Percentiles rank a stretch among this genome's conserved stretches.
These are phyloP conservation scores for Leucosporidium yakuticum DNA, from an alignment of 768 basidiomycete genomes.

Conservation along the genomic window DNA sequence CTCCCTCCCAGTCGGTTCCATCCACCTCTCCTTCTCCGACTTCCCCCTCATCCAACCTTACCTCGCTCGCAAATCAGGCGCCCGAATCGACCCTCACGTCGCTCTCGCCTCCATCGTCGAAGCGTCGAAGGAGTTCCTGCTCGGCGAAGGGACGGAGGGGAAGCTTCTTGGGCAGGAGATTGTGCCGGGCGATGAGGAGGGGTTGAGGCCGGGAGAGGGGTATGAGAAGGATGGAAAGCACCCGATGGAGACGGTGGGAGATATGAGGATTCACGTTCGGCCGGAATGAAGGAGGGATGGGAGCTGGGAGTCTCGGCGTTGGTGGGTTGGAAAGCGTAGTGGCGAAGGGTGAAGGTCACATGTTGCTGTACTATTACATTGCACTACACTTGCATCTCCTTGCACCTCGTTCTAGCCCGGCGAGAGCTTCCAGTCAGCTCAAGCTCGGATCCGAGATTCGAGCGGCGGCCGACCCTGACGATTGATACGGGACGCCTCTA, in stretches of 20 bases:
- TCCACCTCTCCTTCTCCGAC: conserved; percentile 38
- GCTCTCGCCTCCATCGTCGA: conserved; percentile 1
- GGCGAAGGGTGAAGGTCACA: too few relatives aligned
- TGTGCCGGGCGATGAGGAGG: conserved; percentile 4
- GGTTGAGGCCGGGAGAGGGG: conserved; percentile 3
- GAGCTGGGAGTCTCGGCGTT: too few relatives aligned
- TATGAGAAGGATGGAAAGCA: neutral
- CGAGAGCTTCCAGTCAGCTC: too few relatives aligned
- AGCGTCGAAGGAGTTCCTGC: conserved; percentile 13
- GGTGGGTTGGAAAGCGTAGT: too few relatives aligned
- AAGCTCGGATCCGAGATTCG: too few relatives aligned
- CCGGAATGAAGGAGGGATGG: neutral
- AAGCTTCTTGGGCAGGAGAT: neutral
- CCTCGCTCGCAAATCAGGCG: conserved; percentile 6
- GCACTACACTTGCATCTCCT: too few relatives aligned
- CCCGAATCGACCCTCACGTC: neutral
- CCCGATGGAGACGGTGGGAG: conserved; percentile 1
- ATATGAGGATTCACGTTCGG: conserved; percentile 12
- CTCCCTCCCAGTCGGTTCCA: conserved; percentile 26
- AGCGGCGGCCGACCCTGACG: too few relatives aligned
- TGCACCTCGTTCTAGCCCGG: too few relatives aligned
- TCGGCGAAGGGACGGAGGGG: neutral
- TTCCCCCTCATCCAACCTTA: conserved; percentile 29
- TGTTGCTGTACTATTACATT: too few relatives aligned
- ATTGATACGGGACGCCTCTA: too few relatives aligned